Conservation (phyloP, 495 filamentous ascomycete genomes). For the Hypoxylon intermedium region DNA sequence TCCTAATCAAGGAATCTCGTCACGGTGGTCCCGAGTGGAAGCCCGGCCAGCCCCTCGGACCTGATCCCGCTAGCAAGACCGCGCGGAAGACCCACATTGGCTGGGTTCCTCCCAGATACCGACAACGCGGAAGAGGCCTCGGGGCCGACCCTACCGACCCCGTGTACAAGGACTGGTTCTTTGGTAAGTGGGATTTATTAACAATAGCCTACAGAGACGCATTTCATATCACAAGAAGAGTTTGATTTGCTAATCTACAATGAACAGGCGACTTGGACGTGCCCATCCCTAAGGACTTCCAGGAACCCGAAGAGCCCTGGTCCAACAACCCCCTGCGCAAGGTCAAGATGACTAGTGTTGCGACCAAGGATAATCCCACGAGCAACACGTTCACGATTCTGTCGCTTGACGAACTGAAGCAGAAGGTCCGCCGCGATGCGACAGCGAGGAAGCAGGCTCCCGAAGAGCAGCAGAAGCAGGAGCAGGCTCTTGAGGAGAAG, state of each 20-base stretch:
- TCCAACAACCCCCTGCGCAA: not conserved
- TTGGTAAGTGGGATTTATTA: not conserved
- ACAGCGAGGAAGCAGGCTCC: not conserved
- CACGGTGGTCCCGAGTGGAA: not conserved
- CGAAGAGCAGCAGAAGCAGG: not conserved
- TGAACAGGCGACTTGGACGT: not conserved
- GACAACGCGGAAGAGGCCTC: not conserved
- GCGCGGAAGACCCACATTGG: not conserved
- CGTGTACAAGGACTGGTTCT: slow-evolving; percentile 6
- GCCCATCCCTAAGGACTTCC: not conserved
- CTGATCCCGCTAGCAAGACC: not conserved
- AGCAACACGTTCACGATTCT: not conserved
- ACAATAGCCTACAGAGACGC: not conserved
- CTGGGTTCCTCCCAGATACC: not conserved
- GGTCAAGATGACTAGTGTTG: not conserved
- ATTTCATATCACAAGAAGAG: not conserved
- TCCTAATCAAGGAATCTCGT: not conserved
- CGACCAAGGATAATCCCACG: not conserved
- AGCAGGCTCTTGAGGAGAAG: no score
- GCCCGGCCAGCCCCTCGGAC: not conserved
- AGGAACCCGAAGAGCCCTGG: not conserved
- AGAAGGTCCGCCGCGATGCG: no score
- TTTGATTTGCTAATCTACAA: not conserved
- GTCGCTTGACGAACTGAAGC: no score
- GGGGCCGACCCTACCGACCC: not conserved